phyloP scores from a whole-genome alignment of 108 stramenopile species.

The Hondaea fermentalgiana region DNA sequence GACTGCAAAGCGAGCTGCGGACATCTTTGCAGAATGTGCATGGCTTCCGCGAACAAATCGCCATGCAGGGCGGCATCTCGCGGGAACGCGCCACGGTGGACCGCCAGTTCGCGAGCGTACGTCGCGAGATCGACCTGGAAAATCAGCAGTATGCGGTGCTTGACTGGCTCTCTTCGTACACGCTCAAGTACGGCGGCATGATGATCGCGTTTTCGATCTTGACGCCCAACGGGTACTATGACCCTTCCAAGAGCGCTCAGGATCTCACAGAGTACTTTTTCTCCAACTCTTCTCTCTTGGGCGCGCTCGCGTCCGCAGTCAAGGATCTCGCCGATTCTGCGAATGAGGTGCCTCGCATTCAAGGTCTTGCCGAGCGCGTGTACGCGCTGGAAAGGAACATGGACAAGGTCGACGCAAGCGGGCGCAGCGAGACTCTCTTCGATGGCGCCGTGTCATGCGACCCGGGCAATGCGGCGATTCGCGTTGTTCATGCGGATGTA shows the following conservation, averaged over 20 bases:
- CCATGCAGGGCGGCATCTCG: slow-evolving; percentile 31
- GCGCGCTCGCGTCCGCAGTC: not conserved
- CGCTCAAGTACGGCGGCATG: slow-evolving; percentile 34
- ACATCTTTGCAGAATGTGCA: not conserved
- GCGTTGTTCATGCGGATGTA: slow-evolving; percentile 21
- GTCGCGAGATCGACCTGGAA: not conserved
- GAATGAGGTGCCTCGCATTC: not conserved
- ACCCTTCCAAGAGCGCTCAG: not conserved
- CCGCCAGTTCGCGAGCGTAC: slow-evolving; percentile 17
- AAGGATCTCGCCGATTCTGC: not conserved
- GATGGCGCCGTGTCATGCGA: not conserved
- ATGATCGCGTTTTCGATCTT: slow-evolving; percentile 30
- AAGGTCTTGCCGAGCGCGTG: slow-evolving; percentile 31
- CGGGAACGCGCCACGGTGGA: slow-evolving; percentile 25
- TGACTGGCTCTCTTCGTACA: slow-evolving; percentile 21
- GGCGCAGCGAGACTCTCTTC: not conserved
- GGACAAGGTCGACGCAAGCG: not conserved
- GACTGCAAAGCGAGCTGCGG: not conserved
- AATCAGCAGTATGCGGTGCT: slow-evolving; percentile 18
- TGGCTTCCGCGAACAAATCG: slow-evolving; percentile 29
- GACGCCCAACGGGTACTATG: slow-evolving; percentile 20
- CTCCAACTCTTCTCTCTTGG: slow-evolving; percentile 27
- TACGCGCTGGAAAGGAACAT: slow-evolving; percentile 28
- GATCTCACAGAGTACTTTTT: slow-evolving; percentile 22
- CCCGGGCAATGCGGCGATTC: not conserved